Base-by-base conservation (phyloP, 1,284 basidiomycete genomes). In the Malassezia obtusa region DNA sequence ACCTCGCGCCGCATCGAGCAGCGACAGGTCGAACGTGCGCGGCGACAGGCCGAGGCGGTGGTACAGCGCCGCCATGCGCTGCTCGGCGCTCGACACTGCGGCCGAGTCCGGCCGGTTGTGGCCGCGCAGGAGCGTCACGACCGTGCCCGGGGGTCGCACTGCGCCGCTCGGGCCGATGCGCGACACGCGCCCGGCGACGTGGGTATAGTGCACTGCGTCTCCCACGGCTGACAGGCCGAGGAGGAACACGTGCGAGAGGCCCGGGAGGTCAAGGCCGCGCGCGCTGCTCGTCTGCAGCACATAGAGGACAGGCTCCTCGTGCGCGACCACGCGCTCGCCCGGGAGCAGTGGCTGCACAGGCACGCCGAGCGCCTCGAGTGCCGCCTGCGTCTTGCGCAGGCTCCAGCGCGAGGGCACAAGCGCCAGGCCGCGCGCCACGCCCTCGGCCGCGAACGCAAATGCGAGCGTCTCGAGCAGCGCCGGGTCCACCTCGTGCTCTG, bases 351-450 rank as follows among this genome's bases (percentile, higher is more conserved):
- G 15, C 5, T 59, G 58, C 2, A 65, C 68, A 8, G 64, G 62
- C 22, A 73, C 66, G 8, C 64, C 66, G 10, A 70, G 49, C n/a
- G 52, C 50, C 28, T 61, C 57, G 8, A 73, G 57, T 28, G 56
- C 59, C 11, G 58, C 59, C 21, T 49, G 50, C 14, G 59, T 60
- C 43, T 50, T 58, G 24, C 56, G 35, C 37, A 69, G 36, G 28
- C 64, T 67, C 68, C 68, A 71, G 28, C 60, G 63, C 4, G 65
- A 50, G 5, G 70, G 68, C 5, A 73, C 61, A 26, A 73, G 55
- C 1, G 63, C 68, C 26, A 71, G 50, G 25, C 59, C 70, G 10
- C 58, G 54, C 2, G 53, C 44, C 1, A 66, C 64, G 28, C 58
- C 57, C 26, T 66, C 61, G 5, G 59, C 58, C 0, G 70, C 70